Evolutionary conservation across 257 asterid species (phyloP).

Genomic region (Nicotiana attenuata): DNA sequence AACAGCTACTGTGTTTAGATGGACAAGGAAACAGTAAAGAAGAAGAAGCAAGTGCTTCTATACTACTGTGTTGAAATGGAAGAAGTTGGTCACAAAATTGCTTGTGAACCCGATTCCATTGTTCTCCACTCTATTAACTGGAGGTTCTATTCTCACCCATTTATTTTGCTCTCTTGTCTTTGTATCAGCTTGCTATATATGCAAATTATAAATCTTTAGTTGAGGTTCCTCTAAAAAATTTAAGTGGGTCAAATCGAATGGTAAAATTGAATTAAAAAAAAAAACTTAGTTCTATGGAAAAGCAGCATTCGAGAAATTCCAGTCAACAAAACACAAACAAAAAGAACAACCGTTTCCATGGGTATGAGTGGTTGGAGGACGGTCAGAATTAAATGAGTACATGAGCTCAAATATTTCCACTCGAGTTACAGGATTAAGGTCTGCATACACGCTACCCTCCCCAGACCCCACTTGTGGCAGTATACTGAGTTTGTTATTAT

Average conservation of each 20-base stretch:
- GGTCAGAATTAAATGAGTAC: neutral
- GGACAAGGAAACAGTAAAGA: constrained; percentile 3
- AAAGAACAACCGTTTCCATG: neutral
- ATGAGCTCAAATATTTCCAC: no score
- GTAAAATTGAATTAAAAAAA: neutral
- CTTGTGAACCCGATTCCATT: constrained; percentile 54
- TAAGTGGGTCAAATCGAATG: neutral
- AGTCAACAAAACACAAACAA: neutral
- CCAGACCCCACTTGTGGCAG: no score
- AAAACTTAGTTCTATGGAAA: neutral
- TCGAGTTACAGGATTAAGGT: no score
- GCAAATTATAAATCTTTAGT: neutral
- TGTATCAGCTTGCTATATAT: neutral
- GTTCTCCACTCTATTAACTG: constrained; percentile 59
- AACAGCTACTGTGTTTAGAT: neutral
- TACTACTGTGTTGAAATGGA: constrained; percentile 70
- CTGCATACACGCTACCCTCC: no score
- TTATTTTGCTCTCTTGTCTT: neutral
- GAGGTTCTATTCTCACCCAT: neutral
- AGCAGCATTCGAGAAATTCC: neutral
- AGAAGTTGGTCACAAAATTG: constrained; percentile 61
- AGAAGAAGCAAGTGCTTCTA: constrained; percentile 56
- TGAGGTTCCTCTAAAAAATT: neutral
- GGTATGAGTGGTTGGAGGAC: neutral
- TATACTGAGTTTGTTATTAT: no score